A percentile compares a stretch with the other conserved stretches of the same genome.
Evolutionary conservation across 2,329 filamentous ascomycete genomes (phyloP).

Genomic region (Colletotrichum spinosum): DNA sequence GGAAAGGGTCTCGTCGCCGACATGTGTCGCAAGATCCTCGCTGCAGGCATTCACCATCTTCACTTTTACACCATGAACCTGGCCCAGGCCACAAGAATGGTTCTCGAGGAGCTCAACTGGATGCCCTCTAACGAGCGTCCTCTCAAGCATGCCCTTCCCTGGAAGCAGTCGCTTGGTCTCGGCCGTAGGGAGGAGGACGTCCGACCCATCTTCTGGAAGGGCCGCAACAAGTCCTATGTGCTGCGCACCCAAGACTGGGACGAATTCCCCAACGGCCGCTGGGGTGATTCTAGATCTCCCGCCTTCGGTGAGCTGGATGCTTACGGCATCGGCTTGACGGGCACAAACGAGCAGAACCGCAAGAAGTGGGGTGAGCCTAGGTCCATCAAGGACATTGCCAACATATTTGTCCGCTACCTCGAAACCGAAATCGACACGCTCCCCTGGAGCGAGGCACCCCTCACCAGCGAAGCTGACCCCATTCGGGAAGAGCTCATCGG

Average conservation of each 20-base stretch:
- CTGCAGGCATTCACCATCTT: slow-evolving; percentile 84
- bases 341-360: slow-evolving; percentile 94
- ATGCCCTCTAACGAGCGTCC: slow-evolving; percentile 82
- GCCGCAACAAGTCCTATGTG: slow-evolving; percentile 95
- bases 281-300: slow-evolving; percentile 96
- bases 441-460: slow-evolving; percentile 93
- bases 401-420: slow-evolving; percentile 88
- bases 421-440: slow-evolving; percentile 82
- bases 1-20: slow-evolving; percentile 89
- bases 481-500: slow-evolving; percentile 83
- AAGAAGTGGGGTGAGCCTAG: slow-evolving; percentile 93
- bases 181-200: slow-evolving; percentile 94
- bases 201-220: slow-evolving; percentile 98
- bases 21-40: slow-evolving; percentile 88
- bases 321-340: slow-evolving; percentile 93
- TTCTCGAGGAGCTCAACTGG: slow-evolving; percentile 89
- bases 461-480: slow-evolving; percentile 82
- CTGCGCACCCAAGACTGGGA: slow-evolving; percentile 98
- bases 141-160: slow-evolving; percentile 90
- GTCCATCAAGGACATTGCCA: slow-evolving; percentile 81
- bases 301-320: slow-evolving; percentile 96
- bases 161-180: slow-evolving; percentile 93
- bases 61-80: slow-evolving; percentile 99
- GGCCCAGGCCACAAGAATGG: slow-evolving; percentile 91
- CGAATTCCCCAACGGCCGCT: slow-evolving; percentile 97